A percentile compares a stretch with the other conserved stretches of the same genome.
These are phyloP conservation scores for Dactylorhiza incarnata DNA, from an alignment of 106 monocot genomes.

Conservation along the genomic window DNA sequence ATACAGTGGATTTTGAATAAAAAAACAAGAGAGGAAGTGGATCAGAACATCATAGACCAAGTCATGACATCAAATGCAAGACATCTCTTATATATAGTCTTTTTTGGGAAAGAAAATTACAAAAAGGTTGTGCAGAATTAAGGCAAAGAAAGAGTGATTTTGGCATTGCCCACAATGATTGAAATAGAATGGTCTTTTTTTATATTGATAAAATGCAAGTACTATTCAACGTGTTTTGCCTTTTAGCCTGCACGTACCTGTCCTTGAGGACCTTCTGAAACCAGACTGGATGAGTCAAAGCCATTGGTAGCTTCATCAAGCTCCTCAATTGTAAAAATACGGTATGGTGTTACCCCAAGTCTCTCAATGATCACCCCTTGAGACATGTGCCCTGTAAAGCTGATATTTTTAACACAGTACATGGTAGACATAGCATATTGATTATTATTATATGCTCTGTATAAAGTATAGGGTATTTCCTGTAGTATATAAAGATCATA, in stretches of 20 bases:
- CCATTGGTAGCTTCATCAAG: slow-evolving; percentile 61
- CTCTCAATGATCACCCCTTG: slow-evolving; percentile 44
- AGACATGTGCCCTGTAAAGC: slow-evolving; percentile 52
- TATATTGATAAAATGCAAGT: no score
- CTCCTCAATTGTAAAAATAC: slow-evolving; percentile 55
- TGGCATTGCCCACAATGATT: no score
- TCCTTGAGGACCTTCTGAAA: slow-evolving; percentile 35
- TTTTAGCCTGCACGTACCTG: slow-evolving; percentile 26
- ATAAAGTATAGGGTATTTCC: no score
- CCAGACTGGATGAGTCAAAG: slow-evolving; percentile 47
- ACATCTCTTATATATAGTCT: no score
- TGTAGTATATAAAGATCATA: no score
- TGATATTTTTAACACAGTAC: neutral
- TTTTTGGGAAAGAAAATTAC: no score
- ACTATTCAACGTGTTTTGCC: no score
- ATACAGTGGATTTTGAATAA: neutral
- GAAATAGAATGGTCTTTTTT: no score
- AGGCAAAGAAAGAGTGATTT: no score
- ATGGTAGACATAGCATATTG: neutral
- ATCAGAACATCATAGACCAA: neutral
- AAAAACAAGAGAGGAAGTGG: neutral
- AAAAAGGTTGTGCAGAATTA: no score
- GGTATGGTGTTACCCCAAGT: slow-evolving; percentile 41
- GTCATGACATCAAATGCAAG: no score
- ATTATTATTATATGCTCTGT: no score